Evolutionary conservation across 305 asterid species (phyloP), one percentile per base, ranked within the genome.

Genomic region (Coffea humblotiana): DNA sequence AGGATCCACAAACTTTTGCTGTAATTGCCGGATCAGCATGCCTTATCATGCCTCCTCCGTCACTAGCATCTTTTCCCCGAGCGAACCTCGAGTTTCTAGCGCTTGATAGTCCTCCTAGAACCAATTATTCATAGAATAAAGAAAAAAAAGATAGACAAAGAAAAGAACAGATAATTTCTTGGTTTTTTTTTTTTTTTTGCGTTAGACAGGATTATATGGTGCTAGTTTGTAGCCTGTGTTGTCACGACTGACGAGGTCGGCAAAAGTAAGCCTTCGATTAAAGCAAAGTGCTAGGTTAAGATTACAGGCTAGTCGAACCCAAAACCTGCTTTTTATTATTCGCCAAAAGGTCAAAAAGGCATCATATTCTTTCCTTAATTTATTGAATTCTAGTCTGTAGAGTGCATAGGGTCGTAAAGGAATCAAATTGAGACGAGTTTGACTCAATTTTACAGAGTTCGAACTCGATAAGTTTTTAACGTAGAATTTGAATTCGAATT

Each of bases 191-290:
- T 3, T 32, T 32, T 72, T 64, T n/a, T 48, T 52, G 51, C 15
- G 7, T 23, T 52, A 14, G 14, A 2, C 25, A 75, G 52, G n/a
- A 45, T 3, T 40, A 45, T 29, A 54, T 40, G 56, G 35, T 74
- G 67, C 65, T 18, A 43, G 65, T 61, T 54, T 75, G 29, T 37
- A 12, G 71, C 29, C 5, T 45, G 35, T 66, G 43, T 72, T 54
- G 52, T 73, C 76, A 76, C 66, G 35, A 37, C n/a, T 49, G 74
- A 71, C 70, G 75, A 84, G 84, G 83, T 69, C 76, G 82, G 72
- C 84, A 78, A 84, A 82, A 82, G 83, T 83, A 69, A 32, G 71
- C 71, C 72, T 78, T 79, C 88, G 83, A 83, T 83, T 67, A 89
- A 85, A 82, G 86, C 74, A 75, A 79, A 61, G 86, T 32, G 18